These are phyloP conservation scores for Eucalyptus sideroxylon DNA, from an alignment of 345 rosid species.

Conservation along the genomic window DNA sequence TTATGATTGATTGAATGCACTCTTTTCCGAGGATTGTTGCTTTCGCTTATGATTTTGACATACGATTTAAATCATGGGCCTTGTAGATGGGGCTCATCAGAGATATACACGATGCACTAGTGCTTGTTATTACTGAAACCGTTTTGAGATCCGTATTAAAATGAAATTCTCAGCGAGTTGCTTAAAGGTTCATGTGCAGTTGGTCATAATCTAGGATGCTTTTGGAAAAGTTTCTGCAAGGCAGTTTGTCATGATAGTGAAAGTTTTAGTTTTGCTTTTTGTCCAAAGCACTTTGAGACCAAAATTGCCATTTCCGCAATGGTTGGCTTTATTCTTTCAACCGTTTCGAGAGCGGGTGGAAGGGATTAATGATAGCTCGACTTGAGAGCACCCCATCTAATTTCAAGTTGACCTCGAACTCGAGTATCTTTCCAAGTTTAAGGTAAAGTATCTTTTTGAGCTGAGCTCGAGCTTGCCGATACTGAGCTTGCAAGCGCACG, in stretches of 20 bases:
- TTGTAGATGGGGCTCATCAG: neutral
- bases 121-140: neutral
- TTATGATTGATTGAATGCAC: neutral
- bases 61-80: neutral
- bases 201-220: neutral
- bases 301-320: neutral
- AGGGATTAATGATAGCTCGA: neutral
- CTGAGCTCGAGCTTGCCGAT: neutral
- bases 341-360: neutral
- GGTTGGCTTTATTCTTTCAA: neutral
- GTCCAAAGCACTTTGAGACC: neutral
- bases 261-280: neutral
- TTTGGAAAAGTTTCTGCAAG: neutral
- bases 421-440: neutral
- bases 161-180: neutral
- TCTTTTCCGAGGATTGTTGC: neutral
- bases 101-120: neutral
- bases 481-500: neutral
- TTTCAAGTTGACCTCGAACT: neutral
- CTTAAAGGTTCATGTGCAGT: neutral
- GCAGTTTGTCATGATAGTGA: neutral
- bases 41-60: neutral
- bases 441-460: neutral
- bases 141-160: neutral
- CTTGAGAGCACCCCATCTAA: neutral